phyloP scores from a whole-genome alignment of 2,329 filamentous ascomycete genomes.

The Camillea tinctor region DNA sequence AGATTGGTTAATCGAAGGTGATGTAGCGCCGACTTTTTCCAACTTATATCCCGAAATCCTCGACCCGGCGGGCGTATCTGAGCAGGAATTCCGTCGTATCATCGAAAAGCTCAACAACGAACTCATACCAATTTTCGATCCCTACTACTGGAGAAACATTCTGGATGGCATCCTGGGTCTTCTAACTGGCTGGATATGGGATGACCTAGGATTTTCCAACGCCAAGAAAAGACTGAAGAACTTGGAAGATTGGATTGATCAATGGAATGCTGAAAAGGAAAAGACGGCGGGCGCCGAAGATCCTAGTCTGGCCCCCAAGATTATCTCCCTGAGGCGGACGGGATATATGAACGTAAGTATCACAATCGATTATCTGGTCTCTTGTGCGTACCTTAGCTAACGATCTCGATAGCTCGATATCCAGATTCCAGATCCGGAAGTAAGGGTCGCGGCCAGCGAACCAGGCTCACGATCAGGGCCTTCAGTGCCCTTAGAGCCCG shows the following conservation, averaged over 20 bases:
- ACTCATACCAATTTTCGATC: conserved; percentile 75
- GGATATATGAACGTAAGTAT: conserved; percentile 78
- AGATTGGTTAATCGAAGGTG: conserved; percentile 88
- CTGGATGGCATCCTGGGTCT: conserved; percentile 77
- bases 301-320: conserved; percentile 58
- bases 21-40: conserved; percentile 88
- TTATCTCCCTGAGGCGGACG: conserved; percentile 76
- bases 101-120: conserved; percentile 80
- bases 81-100: conserved; percentile 81
- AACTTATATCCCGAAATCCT: conserved; percentile 96
- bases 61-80: conserved; percentile 75
- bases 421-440: conserved; percentile 76
- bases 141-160: conserved; percentile 73
- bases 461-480: conserved; percentile 38
- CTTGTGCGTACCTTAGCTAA: conserved; percentile 21
- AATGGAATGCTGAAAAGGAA: conserved; percentile 77
- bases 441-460: conserved; percentile 53
- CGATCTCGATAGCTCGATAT: conserved; percentile 64
- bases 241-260: conserved; percentile 79
- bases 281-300: conserved; percentile 52
- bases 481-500: conserved; percentile 4
- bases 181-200: conserved; percentile 91
- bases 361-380: background rate
- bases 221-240: conserved; percentile 69
- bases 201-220: conserved; percentile 77